These are phyloP conservation scores for Arthrobotrys entomopaga DNA, from an alignment of 2,329 filamentous ascomycete species.

Conservation along the genomic window DNA sequence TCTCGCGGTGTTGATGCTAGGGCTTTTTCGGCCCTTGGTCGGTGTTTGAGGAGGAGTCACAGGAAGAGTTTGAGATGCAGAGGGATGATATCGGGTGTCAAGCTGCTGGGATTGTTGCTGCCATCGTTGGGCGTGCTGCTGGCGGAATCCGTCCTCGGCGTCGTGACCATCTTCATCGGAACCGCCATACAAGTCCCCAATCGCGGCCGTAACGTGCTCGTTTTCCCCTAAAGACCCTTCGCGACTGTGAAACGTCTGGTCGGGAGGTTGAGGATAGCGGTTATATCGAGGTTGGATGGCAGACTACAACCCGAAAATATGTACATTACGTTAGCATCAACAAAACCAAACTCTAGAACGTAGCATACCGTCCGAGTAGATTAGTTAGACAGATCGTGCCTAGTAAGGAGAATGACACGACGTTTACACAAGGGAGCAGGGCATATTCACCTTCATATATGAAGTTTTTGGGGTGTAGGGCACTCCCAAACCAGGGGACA, in stretches of 20 bases:
- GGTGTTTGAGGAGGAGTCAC: slow-evolving; percentile 53
- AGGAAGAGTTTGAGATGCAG: slow-evolving; percentile 35
- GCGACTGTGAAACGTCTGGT: slow-evolving; percentile 52
- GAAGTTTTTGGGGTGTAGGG: slow-evolving; percentile 54
- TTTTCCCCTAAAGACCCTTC: slow-evolving; percentile 77
- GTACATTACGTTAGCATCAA: slow-evolving; percentile 9
- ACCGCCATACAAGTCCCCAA: slow-evolving; percentile 86
- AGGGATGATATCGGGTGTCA: slow-evolving; percentile 17
- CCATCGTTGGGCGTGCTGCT: slow-evolving; percentile 29
- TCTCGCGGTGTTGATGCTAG: slow-evolving; percentile 59
- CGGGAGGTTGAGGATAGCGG: slow-evolving; percentile 57
- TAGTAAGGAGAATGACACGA: too few species aligned
- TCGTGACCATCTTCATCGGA: slow-evolving; percentile 57
- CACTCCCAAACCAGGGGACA: slow-evolving; percentile 51
- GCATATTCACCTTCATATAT: slow-evolving; percentile 53
- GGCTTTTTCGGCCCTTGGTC: slow-evolving; percentile 54
- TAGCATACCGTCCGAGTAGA: too few species aligned
- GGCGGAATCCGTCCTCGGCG: slow-evolving; percentile 36
- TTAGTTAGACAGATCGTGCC: too few species aligned
- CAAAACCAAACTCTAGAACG: too few species aligned
- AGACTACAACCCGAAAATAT: slow-evolving; percentile 55
- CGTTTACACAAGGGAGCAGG: slow-evolving; percentile 6
- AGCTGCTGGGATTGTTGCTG: slow-evolving; percentile 27
- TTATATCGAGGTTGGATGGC: slow-evolving; percentile 58
- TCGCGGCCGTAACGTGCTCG: slow-evolving; percentile 94